Percentiles rank a stretch among this genome's conserved stretches.
Conservation (phyloP, 2,329 filamentous ascomycete species). For the Xylariaceae sp. region DNA sequence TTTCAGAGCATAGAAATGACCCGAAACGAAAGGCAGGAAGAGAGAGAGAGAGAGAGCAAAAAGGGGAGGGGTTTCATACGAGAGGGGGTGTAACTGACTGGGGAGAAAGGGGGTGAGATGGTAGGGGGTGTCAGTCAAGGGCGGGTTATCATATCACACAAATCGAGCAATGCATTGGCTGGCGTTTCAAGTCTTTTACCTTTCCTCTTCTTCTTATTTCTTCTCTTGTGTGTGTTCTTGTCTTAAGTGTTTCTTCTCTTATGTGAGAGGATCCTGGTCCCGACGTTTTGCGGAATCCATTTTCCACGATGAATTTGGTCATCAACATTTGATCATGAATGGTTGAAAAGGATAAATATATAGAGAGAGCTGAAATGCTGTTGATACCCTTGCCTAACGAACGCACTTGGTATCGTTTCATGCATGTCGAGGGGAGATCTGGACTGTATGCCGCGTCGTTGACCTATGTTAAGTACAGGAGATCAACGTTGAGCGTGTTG, state of each 20-base stretch:
- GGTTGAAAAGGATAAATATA: no score
- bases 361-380: neutral
- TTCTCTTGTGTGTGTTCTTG: no score
- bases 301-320: no score
- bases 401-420: conserved; percentile 9
- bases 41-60: neutral
- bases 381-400: conserved; percentile 15
- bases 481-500: no score
- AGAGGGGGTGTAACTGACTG: neutral
- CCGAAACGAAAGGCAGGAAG: neutral
- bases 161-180: conserved; percentile 20
- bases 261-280: conserved; percentile 5
- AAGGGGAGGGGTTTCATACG: conserved; percentile 1
- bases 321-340: no score
- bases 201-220: conserved; percentile 4
- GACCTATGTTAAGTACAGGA: no score
- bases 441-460: no score
- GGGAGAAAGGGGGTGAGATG: no score
- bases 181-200: conserved; percentile 20
- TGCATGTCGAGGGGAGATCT: neutral
- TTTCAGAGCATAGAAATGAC: conserved; percentile 10
- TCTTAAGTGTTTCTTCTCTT: no score
- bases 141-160: neutral
- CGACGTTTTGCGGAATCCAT: no score
- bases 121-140: no score